A percentile compares a stretch with the other conserved stretches of the same genome.
These are phyloP conservation scores for Quercus alba DNA, from an alignment of 306 rosid species.

Conservation along the genomic window DNA sequence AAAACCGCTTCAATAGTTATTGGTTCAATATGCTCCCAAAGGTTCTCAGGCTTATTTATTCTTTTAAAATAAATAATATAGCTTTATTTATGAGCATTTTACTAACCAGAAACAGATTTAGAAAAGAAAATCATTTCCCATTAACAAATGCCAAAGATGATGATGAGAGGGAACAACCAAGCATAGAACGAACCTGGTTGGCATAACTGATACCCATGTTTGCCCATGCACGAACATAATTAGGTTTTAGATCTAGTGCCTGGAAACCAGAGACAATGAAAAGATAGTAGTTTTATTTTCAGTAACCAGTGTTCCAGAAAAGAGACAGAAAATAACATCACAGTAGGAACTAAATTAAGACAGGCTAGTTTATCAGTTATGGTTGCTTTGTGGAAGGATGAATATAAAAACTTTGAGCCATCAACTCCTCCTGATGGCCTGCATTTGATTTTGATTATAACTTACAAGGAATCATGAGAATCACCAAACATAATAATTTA, in stretches of 20 bases:
- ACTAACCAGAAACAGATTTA: neutral
- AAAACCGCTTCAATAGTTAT: neutral
- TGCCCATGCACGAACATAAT: slow-evolving; percentile 99
- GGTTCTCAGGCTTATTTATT: neutral
- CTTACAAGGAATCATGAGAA: neutral
- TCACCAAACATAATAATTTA: neutral
- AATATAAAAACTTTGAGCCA: neutral
- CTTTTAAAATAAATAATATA: neutral
- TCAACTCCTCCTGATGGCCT: neutral
- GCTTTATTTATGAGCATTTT: neutral
- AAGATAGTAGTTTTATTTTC: neutral
- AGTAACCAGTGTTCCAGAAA: neutral
- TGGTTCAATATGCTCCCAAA: neutral
- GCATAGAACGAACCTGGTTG: slow-evolving; percentile 64
- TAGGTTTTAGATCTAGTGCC: slow-evolving; percentile 98
- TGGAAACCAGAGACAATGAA: slow-evolving; percentile 25
- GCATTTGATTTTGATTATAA: neutral
- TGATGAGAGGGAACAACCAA: slow-evolving; percentile 9
- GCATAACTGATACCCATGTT: slow-evolving; percentile 99
- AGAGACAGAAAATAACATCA: neutral
- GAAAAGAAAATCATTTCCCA: neutral
- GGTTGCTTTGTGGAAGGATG: neutral
- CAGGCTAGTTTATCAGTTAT: neutral
- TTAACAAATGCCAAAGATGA: neutral
- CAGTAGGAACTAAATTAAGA: neutral